Evolutionary conservation across 352 stramenopile species (phyloP), one percentile per base, ranked within the genome.

Genomic region (Labyrinthula sp.): DNA sequence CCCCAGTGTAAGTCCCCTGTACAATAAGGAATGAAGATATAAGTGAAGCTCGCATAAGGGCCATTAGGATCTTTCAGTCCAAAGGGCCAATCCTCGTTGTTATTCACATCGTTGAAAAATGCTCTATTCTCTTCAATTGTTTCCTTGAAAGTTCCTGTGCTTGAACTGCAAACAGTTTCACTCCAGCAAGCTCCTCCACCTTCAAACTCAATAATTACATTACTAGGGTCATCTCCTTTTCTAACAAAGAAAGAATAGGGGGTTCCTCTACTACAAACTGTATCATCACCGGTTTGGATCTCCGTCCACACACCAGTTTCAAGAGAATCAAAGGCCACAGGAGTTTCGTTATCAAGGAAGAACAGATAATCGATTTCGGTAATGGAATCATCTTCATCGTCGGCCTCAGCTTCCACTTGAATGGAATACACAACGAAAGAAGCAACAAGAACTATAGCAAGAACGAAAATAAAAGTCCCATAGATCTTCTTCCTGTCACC

Each of bases 161-260:
- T 29, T 8, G 38, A 25, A 20, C 27, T 6, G 15, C 38, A 47
- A 8, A 29, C 39, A 9, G 8, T 17, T 0, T 14, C 5, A 22
- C 28, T 47, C 38, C 38, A 47, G 38, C 38, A 47, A 9, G 28
- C 38, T 17, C 28, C 24, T 20, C 38, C 38, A 22, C 24, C 23
- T 17, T 47, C 27, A 7, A 47, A 47, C 18, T 47, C 38, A 3
- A 47, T 47, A 29, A 47, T 47, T 18, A 47, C 24, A 29, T 17
- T 17, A n/a, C 12, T 2, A 22, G 15, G 20, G 10, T 35, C 8
- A 15, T 15, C 12, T 4, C 38, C 38, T 9, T 20, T 12, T 6
- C 14, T 8, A 8, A 47, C n/a, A 29, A 45, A 47, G 21, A 47
- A 47, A 0, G 38, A 17, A 40, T 37, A 47, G 4, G 38, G 38